Conservation (phyloP, 169 alveolate genomes). For the Cryptosporidium meleagridis region DNA sequence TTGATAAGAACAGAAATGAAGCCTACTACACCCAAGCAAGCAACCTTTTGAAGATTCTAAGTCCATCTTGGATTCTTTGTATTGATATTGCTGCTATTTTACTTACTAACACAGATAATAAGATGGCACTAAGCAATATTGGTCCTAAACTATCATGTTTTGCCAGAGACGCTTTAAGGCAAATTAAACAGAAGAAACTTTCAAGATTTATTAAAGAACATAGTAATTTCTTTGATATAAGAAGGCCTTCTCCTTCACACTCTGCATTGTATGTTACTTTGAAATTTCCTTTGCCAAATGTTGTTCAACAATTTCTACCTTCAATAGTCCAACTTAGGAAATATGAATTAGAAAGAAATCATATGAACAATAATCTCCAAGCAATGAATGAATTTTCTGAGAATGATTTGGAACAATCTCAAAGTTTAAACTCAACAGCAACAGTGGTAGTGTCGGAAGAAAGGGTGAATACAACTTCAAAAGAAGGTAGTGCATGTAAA, state of each 20-base stretch:
- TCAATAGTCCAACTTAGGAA: constrained; percentile 44
- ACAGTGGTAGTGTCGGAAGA: neutral
- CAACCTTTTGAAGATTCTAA: constrained; percentile 31
- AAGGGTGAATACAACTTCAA: neutral
- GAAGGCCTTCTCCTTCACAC: constrained; percentile 73
- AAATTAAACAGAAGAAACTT: constrained; percentile 60
- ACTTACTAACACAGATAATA: constrained; percentile 69
- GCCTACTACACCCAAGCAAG: constrained; percentile 25
- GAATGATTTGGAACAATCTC: neutral
- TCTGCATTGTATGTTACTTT: constrained; percentile 70
- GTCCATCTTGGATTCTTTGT: constrained; percentile 73
- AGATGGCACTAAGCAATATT: constrained; percentile 72
- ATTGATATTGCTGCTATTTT: constrained; percentile 67
- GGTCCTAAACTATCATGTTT: constrained; percentile 70
- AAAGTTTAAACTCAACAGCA: neutral
- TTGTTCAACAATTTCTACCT: constrained; percentile 68
- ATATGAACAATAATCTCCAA: neutral
- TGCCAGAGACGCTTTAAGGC: constrained; percentile 73
- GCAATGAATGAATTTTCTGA: constrained; percentile 5
- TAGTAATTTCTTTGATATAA: constrained; percentile 58
- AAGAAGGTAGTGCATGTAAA: neutral
- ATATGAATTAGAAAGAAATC: constrained; percentile 42
- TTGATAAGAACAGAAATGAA: constrained; percentile 56
- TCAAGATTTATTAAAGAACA: constrained; percentile 73
- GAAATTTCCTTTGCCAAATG: constrained; percentile 56